Evolutionary conservation across 2,329 filamentous ascomycete species (phyloP), one percentile per base, ranked within the genome.

Genomic region (Cercospora sp.): DNA sequence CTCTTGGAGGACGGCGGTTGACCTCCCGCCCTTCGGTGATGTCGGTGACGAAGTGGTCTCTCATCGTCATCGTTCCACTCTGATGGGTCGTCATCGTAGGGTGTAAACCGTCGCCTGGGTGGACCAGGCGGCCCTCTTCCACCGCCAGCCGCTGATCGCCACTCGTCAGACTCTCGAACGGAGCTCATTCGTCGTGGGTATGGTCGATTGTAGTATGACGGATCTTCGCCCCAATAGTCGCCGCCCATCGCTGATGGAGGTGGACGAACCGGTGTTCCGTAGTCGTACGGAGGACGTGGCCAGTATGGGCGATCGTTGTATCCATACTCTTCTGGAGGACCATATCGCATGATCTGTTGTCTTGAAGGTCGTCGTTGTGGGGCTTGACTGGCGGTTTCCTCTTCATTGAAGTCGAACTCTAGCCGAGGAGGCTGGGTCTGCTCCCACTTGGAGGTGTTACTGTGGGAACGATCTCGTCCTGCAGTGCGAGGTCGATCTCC

Each of bases 221-320:
- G 71, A n/a, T 76, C 71, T 23, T 75, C 72, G 30, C 58, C 68
- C 58, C 72, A 74, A 51, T 71, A 73, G 60, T 73, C 72, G 6
- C 63, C 64, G 13, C 66, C 65, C 57, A 61, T 55, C 13, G 33
- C 26, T 13, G 66, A 58, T 18, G 66, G 55, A 26, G 67, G 64
- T 40, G 68, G 58, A 23, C 69, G 68, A n/a, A 66, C 63, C 3
- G 69, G 69, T 10, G 61, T 58, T 7, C 70, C 72, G 36, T 75
- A 75, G 5, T 75, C 72, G 60, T 73, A 73, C 6, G 72, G 71
- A 10, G 68, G 66, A 2, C 73, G 68, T n/a, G 71, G 69, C n/a
- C 65, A 69, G 58, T 69, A 72, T 3, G 63, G 66, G 28, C 69
- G 67, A 7, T 74, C 72, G 31, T 74, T 70, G 28, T 75, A 72